A percentile compares a stretch with the other conserved stretches of the same genome.
These are phyloP conservation scores for Paramecium bursaria DNA, from an alignment of 73 alveolate genomes.

Conservation along the genomic window DNA sequence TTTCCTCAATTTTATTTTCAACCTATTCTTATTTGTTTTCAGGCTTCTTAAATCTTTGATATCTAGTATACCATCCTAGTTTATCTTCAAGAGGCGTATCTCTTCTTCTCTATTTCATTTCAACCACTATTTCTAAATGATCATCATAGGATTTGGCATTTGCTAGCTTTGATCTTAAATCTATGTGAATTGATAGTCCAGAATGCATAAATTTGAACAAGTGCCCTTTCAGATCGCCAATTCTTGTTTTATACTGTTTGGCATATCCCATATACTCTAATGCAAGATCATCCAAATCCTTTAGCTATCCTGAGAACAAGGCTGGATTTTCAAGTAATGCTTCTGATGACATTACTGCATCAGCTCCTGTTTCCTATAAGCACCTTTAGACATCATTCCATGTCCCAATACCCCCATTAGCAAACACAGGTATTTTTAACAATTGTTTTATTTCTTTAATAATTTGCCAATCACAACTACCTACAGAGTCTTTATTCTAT, in stretches of 20 bases:
- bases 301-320: conserved; percentile 63
- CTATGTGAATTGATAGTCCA: conserved; percentile 57
- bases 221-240: conserved; percentile 53
- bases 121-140: conserved; percentile 43
- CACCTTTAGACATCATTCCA: conserved; percentile 90
- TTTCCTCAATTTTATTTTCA: no score
- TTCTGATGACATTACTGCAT: conserved; percentile 95
- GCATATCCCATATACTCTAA: conserved; percentile 63
- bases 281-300: conserved; percentile 67
- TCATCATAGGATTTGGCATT: conserved; percentile 63
- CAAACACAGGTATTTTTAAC: conserved; percentile 93
- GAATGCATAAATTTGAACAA: conserved; percentile 58
- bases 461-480: conserved; percentile 90
- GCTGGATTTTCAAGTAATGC: conserved; percentile 82
- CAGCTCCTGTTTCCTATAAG: conserved; percentile 92
- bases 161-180: conserved; percentile 63
- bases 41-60: conserved; percentile 30
- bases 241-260: conserved; percentile 27
- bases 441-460: conserved; percentile 89
- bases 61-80: conserved; percentile 69
- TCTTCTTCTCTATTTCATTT: conserved; percentile 40
- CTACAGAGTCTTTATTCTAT: conserved; percentile 79
- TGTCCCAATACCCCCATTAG: conserved; percentile 97
- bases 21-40: neutral
- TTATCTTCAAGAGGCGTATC: conserved; percentile 46